Conservation (phyloP, 495 filamentous ascomycete species). For the Pyrenula aspistea region DNA sequence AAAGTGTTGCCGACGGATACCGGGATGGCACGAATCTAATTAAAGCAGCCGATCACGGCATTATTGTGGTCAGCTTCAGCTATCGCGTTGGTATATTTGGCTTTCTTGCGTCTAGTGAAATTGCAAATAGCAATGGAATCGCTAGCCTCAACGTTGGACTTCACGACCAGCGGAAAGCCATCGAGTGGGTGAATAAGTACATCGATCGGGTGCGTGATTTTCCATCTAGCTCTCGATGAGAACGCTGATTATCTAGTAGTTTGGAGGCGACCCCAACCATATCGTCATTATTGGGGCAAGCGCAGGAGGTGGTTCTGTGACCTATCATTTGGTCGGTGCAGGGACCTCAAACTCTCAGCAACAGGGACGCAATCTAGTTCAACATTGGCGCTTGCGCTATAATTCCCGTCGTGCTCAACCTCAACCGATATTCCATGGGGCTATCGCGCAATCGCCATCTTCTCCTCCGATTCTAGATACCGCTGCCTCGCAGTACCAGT, state of each 20-base stretch:
- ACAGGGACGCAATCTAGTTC: background rate
- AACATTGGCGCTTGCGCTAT: background rate
- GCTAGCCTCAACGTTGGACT: conserved; percentile 51
- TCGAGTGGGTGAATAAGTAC: conserved; percentile 58
- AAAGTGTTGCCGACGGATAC: background rate
- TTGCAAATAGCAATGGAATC: conserved; percentile 38
- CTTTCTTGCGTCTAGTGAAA: conserved; percentile 52
- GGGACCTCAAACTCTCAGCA: background rate
- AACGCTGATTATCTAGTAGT: conserved; percentile 11
- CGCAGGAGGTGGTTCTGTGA: conserved; percentile 53
- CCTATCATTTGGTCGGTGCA: conserved; percentile 37
- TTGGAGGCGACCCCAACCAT: conserved; percentile 59
- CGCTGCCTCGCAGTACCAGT: conserved; percentile 47
- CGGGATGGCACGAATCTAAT: conserved; percentile 11
- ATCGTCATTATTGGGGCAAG: conserved; percentile 58
- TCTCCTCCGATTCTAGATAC: conserved; percentile 49
- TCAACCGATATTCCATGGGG: conserved; percentile 39
- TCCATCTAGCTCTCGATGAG: too few relatives aligned
- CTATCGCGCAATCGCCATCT: conserved; percentile 47
- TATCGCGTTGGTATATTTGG: conserved; percentile 66
- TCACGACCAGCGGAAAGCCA: conserved; percentile 52
- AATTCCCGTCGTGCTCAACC: background rate
- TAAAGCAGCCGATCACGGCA: conserved; percentile 7
- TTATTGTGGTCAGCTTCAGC: conserved; percentile 64
- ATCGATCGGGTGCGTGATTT: conserved; percentile 19